Conservation (phyloP, 352 stramenopile genomes). For the Phytophthora multivora region DNA sequence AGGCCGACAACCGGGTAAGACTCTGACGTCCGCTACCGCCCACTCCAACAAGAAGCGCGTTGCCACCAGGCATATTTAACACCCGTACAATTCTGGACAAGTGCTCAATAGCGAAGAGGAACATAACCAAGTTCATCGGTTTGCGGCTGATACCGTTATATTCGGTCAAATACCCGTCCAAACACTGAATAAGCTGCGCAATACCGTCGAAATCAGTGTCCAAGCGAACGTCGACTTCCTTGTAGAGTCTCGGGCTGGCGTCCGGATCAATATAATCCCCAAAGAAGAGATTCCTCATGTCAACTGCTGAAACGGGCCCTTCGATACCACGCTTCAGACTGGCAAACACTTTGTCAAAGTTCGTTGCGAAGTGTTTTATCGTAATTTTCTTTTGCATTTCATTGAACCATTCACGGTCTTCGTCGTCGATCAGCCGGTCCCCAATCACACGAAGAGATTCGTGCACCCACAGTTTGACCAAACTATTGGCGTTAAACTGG, state of each 20-base stretch:
- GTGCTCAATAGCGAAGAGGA: conserved; percentile 96
- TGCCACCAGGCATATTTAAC: conserved; percentile 95
- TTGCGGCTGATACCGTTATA: conserved; percentile 94
- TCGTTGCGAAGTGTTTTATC: conserved; percentile 86
- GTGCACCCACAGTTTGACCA: conserved; percentile 94
- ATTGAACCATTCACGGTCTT: conserved; percentile 93
- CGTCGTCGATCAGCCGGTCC: conserved; percentile 93
- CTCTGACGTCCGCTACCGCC: conserved; percentile 93
- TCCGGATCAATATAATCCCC: conserved; percentile 91
- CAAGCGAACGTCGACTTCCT: conserved; percentile 76
- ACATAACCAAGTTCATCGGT: conserved; percentile 97
- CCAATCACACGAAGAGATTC: conserved; percentile 95
- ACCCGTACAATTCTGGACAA: conserved; percentile 92
- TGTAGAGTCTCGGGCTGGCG: conserved; percentile 76
- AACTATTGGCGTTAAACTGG: conserved; percentile 73
- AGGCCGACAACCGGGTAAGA: conserved; percentile 91
- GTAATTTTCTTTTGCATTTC: conserved; percentile 88
- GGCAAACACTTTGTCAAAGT: conserved; percentile 90
- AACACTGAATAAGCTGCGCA: conserved; percentile 74
- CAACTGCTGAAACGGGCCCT: conserved; percentile 66
- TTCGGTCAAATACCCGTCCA: conserved; percentile 91
- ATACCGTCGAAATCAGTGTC: conserved; percentile 82
- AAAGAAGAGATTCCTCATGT: conserved; percentile 94
- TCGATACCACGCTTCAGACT: conserved; percentile 76
- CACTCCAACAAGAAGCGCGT: conserved; percentile 93